These are phyloP conservation scores for Mesotaenium endlicherianum DNA, from an alignment of 139 green algal species.

Conservation along the genomic window DNA sequence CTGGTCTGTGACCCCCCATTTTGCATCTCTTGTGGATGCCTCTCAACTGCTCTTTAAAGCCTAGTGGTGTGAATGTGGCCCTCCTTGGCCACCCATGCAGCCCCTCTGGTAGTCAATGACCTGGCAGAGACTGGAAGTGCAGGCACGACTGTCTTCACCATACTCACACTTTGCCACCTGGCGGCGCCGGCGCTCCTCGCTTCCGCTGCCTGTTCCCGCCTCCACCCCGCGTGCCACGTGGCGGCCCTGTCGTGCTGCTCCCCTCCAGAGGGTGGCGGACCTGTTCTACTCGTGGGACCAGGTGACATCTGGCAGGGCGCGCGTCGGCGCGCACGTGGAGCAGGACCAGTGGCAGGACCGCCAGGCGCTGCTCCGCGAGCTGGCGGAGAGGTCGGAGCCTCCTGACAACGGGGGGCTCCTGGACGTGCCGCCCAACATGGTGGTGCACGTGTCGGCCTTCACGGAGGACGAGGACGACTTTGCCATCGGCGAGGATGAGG, in stretches of 20 bases:
- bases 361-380: not conserved
- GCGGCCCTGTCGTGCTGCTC: not conserved
- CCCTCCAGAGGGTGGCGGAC: not conserved
- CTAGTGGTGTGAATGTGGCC: no score
- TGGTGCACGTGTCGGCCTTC: not conserved
- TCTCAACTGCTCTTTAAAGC: no score
- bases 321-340: not conserved
- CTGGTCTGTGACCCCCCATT: no score
- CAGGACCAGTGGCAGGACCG: not conserved
- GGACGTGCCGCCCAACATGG: not conserved
- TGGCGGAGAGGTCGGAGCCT: not conserved
- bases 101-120: no score
- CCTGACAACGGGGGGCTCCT: not conserved
- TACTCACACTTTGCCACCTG: not conserved
- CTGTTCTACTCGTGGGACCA: constrained; percentile 11
- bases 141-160: not conserved
- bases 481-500: no score
- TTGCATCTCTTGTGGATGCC: no score
- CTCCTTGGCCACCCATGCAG: no score
- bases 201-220: not conserved
- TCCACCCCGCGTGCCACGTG: not conserved
- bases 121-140: not conserved
- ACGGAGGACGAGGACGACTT: not conserved
- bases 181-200: not conserved
- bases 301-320: not conserved